These are phyloP conservation scores for Carpinus viminea DNA, from an alignment of 306 rosid genomes.

Conservation along the genomic window DNA sequence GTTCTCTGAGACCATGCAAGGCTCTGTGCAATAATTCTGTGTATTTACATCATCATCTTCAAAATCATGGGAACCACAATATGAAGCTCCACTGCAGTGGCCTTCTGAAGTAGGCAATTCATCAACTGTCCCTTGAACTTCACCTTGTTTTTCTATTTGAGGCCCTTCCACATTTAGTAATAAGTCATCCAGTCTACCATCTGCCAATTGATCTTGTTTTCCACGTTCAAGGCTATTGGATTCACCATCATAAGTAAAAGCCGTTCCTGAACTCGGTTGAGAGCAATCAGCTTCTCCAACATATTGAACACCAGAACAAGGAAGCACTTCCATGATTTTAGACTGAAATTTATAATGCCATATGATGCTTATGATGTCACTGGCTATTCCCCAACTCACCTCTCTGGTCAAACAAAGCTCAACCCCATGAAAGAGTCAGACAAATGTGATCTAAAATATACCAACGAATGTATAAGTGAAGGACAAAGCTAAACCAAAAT, in stretches of 20 bases:
- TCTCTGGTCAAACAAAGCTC: slow-evolving; percentile 40
- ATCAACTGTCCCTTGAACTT: slow-evolving; percentile 34
- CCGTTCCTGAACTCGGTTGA: slow-evolving; percentile 51
- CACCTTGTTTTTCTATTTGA: slow-evolving; percentile 47
- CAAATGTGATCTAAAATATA: not conserved
- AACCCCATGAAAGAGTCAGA: slow-evolving; percentile 27
- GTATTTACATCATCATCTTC: slow-evolving; percentile 53
- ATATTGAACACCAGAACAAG: slow-evolving; percentile 71
- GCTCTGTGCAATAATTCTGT: slow-evolving; percentile 37
- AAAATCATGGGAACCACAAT: slow-evolving; percentile 48
- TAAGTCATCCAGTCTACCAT: slow-evolving; percentile 38
- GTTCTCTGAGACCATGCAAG: slow-evolving; percentile 51
- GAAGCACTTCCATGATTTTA: slow-evolving; percentile 82
- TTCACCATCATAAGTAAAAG: slow-evolving; percentile 46
- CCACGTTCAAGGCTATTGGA: slow-evolving; percentile 47
- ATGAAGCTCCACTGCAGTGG: slow-evolving; percentile 54
- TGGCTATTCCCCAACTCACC: slow-evolving; percentile 36
- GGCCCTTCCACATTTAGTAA: slow-evolving; percentile 39
- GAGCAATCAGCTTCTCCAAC: slow-evolving; percentile 68
- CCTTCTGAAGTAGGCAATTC: slow-evolving; percentile 45
- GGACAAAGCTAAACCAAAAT: not conserved
- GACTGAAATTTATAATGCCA: slow-evolving; percentile 27
- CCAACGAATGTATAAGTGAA: slow-evolving; percentile 1
- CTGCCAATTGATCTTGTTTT: slow-evolving; percentile 39
- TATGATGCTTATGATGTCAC: slow-evolving; percentile 29